Conservation (phyloP, 352 stramenopile genomes). For the Pythium monospermum region DNA sequence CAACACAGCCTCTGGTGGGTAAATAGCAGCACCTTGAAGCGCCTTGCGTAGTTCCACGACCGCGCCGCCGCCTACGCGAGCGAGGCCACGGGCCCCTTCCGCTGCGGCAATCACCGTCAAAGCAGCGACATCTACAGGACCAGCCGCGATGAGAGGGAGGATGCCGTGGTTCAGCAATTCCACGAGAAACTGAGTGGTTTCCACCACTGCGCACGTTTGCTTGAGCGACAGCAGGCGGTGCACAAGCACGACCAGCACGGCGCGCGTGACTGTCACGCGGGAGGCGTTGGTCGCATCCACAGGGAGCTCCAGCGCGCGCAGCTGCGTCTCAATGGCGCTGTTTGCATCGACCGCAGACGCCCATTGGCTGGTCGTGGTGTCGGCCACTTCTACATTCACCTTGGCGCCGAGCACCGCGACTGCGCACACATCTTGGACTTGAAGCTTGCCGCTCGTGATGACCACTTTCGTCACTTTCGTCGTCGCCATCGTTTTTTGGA, state of each 20-base stretch:
- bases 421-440: constrained; percentile 52
- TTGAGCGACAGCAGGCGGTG: constrained; percentile 42
- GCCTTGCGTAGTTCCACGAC: constrained; percentile 16
- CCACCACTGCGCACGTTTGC: constrained; percentile 22
- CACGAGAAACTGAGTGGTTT: constrained; percentile 42
- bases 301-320: constrained; percentile 5
- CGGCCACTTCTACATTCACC: constrained; percentile 30
- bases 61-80: constrained; percentile 7
- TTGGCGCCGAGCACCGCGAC: constrained; percentile 44
- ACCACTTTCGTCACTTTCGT: constrained; percentile 49
- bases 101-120: constrained; percentile 25
- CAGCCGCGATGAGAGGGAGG: constrained; percentile 26
- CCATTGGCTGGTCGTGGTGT: constrained; percentile 4
- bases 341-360: constrained; percentile 4
- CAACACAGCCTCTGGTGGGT: constrained; percentile 33
- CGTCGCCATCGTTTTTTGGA: constrained; percentile 23
- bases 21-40: constrained; percentile 15
- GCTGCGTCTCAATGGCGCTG: constrained; percentile 6
- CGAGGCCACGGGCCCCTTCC: constrained; percentile 28
- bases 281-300: background rate
- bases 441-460: constrained; percentile 47
- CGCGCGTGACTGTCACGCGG: constrained; percentile 19
- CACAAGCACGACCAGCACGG: constrained; percentile 34
- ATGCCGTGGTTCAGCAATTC: constrained; percentile 59
- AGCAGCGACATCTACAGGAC: constrained; percentile 21